Percentiles rank a stretch among this genome's conserved stretches.
These are phyloP conservation scores for Neofusicoccum ribis DNA, from an alignment of 2,329 filamentous ascomycete genomes.

Conservation along the genomic window DNA sequence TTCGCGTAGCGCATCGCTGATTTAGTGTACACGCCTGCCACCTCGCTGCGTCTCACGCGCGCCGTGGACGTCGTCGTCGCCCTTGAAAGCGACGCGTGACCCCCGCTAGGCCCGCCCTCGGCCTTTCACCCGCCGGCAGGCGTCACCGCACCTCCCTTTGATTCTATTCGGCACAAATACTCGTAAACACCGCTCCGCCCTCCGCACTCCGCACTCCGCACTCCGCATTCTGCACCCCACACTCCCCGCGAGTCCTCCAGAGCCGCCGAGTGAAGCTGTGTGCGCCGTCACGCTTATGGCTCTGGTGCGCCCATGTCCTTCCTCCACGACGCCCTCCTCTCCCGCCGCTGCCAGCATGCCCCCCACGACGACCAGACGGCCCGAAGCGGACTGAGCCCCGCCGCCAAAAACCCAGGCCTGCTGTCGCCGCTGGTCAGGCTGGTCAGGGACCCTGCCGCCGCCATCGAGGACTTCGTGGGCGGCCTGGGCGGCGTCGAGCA, in stretches of 20 bases:
- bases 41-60: not conserved
- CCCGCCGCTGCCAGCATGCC: slow-evolving; percentile 17
- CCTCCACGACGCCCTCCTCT: slow-evolving; percentile 19
- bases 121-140: slow-evolving; percentile 1
- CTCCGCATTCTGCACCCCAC: slow-evolving; percentile 8
- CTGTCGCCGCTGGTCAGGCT: slow-evolving; percentile 38
- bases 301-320: slow-evolving; percentile 19
- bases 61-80: not conserved
- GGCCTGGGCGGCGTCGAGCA: slow-evolving; percentile 40
- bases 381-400: not conserved
- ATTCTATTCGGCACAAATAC: slow-evolving; percentile 17
- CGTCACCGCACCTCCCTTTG: slow-evolving; percentile 11
- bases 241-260: not conserved
- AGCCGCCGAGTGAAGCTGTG: not conserved
- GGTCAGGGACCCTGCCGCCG: slow-evolving; percentile 35
- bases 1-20: slow-evolving; percentile 14
- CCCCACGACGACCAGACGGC: not conserved
- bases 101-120: slow-evolving; percentile 3
- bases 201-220: slow-evolving; percentile 1
- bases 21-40: not conserved
- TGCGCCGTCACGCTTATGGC: slow-evolving; percentile 9
- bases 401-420: slow-evolving; percentile 26
- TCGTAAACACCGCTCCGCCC: slow-evolving; percentile 10
- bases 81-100: slow-evolving; percentile 9
- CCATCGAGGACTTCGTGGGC: slow-evolving; percentile 27